phyloP scores from a whole-genome alignment of 2,329 filamentous ascomycete species.

The Aspergillus clavatus region DNA sequence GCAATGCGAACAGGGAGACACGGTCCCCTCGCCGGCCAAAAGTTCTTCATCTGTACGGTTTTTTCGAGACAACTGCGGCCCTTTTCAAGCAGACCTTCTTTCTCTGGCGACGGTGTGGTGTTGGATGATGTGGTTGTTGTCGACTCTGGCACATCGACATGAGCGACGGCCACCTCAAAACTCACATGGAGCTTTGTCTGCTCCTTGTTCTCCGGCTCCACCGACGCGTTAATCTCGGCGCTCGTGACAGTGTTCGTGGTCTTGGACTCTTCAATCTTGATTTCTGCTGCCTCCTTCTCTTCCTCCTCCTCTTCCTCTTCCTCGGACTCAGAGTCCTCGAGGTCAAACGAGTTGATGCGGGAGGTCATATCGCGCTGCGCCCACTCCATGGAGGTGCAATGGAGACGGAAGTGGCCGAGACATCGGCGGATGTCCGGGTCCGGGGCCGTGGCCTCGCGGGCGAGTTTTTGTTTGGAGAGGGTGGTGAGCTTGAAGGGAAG shows the following conservation, averaged over 20 bases:
- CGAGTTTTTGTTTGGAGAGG: slow-evolving; percentile 33
- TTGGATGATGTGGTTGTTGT: slow-evolving; percentile 1
- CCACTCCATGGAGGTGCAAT: slow-evolving; percentile 31
- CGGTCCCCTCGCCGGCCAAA: slow-evolving; percentile 22
- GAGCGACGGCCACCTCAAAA: slow-evolving; percentile 14
- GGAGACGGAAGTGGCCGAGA: slow-evolving; percentile 32
- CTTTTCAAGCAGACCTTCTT: slow-evolving; percentile 22
- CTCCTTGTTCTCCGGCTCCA: slow-evolving; percentile 3
- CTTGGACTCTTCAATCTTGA: slow-evolving; percentile 3
- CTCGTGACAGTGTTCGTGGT: background rate
- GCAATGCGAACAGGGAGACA: slow-evolving; percentile 21
- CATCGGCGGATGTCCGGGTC: slow-evolving; percentile 34
- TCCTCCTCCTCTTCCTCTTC: slow-evolving; percentile 15
- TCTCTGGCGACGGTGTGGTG: slow-evolving; percentile 5
- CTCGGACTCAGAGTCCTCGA: slow-evolving; percentile 27
- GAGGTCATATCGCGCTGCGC: slow-evolving; percentile 34
- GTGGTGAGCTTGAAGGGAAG: slow-evolving; percentile 34
- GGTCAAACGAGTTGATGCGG: slow-evolving; percentile 33
- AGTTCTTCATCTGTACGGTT: slow-evolving; percentile 20
- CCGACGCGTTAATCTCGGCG: background rate
- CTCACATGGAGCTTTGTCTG: slow-evolving; percentile 11
- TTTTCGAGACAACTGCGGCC: slow-evolving; percentile 26
- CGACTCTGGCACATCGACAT: background rate
- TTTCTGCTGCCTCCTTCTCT: slow-evolving; percentile 9
- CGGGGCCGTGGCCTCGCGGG: slow-evolving; percentile 32